Base-by-base conservation (phyloP, 2,329 filamentous ascomycete species). In the Apiospora koreana region DNA sequence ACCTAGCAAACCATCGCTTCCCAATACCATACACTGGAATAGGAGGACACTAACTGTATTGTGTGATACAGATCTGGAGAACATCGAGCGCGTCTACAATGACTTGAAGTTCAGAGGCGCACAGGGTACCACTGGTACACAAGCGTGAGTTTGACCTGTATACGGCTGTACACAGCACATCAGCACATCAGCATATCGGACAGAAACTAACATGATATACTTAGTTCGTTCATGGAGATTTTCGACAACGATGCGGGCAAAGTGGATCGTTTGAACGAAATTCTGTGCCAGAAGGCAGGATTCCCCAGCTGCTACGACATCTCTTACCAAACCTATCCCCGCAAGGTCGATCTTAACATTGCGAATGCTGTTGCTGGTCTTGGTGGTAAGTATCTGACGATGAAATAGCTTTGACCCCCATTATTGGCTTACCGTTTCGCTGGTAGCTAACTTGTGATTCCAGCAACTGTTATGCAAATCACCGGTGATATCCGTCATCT, bases 31-130 rank as follows among this genome's bases (percentile, higher is more conserved):
- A n/a, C 14, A 2, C 18, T 21, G 18, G 8, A 18, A 38, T 38
- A 23, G 9, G 21, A 7, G 8, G 31, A 10, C 18, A 38, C 54
- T 38, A 6, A 23, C 31, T 38, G 2, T 12, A n/a, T 38, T 23
- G 9, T 3, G 3, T 14, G 21, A 38, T 38, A 10, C 23, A 45
- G 64, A 97, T 75, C 86, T 97, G 68, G 85, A 91, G 71, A 89
- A 91, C 76, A 86, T 97, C 54, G 91, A 95, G 83, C 84, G 87
- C 58, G 92, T 90, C 8, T 88, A 91, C 43, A 83, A 87, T 18
- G 89, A 90, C 46, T 87, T 97, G 64, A 86, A 87, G 71, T 95
- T 97, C 85, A 91, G 94, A 70, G 78, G 77, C 66, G 77, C 76
- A 16, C 77, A 79, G 70, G 77, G 77, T 67, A 78, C 71, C n/a